Base-by-base conservation (phyloP, 2,329 filamentous ascomycete genomes). In the Alternaria burnsii region DNA sequence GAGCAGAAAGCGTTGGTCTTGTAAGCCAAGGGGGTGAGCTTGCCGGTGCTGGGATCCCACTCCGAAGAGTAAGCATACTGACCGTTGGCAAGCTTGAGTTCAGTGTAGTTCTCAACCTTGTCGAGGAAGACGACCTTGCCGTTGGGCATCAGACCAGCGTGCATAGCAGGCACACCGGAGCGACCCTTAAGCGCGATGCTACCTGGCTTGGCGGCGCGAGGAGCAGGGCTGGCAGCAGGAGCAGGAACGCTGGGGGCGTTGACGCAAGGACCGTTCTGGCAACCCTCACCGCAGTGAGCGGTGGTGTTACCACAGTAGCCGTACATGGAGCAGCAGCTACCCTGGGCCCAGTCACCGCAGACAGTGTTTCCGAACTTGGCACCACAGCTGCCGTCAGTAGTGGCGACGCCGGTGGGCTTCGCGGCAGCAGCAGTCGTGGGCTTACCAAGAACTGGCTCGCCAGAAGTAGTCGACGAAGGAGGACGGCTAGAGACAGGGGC, bases 121-220 rank as follows among this genome's bases (percentile, higher is more conserved):
- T 89, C 87, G 16, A 88, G 76, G 76, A 89, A 89, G 38, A 86
- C 80, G 11, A 88, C 86, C 52, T 82, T 80, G 24, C 86, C 86
- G 67, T 88, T 87, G 14, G 81, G 84, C 79, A 88, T 80, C 22
- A 89, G 80, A 67, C 82, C 85, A 63, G 86, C 86, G 67, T 88
- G 86, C 87, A 89, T 89, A 16, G 82, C 86, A 41, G 87, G 86
- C n/a, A 88, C 87, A 65, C 87, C 87, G 53, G 85, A 85, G 58
- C 82, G 76, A 18, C 86, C 86, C 55, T 85, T 79, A 36, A 86
- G 72, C 3, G 76, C 74, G 66, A 88, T 83, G 36, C 75, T 75
- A 32, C 83, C 84, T 34, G 81, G 79, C 48, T 81, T 82, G 14
- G 78, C 69, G 56, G 81, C 80, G 14, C 72, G 76, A 32, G 83